These are phyloP conservation scores for Eucalyptus fibrosa DNA, from an alignment of 345 rosid genomes.

Conservation along the genomic window DNA sequence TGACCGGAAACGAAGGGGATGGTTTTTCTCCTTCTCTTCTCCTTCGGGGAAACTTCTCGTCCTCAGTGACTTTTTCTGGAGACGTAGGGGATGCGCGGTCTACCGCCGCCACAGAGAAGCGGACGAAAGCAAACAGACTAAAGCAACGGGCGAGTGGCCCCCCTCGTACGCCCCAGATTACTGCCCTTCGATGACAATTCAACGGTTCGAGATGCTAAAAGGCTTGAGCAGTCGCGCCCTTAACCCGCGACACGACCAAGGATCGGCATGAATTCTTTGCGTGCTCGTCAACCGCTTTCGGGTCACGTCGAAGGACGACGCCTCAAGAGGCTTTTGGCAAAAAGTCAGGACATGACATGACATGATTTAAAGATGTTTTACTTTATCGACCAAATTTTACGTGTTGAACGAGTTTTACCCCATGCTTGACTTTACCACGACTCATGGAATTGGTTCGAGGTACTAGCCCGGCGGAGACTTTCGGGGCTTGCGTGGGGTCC, in stretches of 20 bases:
- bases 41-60: background rate
- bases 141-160: background rate
- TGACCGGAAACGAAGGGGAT: background rate
- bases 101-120: background rate
- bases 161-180: background rate
- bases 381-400: background rate
- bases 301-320: background rate
- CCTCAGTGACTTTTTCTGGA: background rate
- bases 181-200: background rate
- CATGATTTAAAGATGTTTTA: background rate
- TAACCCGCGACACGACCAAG: background rate
- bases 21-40: background rate
- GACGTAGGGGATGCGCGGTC: background rate
- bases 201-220: background rate
- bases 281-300: background rate
- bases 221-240: background rate
- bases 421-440: background rate
- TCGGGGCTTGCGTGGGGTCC: background rate
- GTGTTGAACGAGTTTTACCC: background rate
- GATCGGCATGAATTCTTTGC: background rate
- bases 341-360: background rate
- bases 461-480: background rate
- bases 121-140: background rate
- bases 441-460: background rate
- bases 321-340: background rate